Conservation (phyloP, 2,329 filamentous ascomycete species). For the Verticillium nonalfalfae region DNA sequence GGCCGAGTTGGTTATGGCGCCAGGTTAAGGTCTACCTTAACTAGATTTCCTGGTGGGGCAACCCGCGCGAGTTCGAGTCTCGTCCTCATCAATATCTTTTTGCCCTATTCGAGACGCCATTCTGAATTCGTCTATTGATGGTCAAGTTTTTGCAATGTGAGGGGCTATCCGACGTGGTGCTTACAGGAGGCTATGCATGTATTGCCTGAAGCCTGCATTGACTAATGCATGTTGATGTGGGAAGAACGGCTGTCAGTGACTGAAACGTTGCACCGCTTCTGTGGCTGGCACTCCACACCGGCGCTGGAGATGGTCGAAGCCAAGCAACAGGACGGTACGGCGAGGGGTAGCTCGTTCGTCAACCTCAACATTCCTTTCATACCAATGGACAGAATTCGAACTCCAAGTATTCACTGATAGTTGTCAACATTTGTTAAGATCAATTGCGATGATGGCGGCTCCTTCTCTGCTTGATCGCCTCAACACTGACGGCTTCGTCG, state of each 20-base stretch:
- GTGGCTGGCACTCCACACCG: background rate
- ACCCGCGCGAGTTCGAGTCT: background rate
- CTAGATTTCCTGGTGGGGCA: background rate
- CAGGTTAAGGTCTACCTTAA: background rate
- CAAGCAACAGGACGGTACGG: background rate
- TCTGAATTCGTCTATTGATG: background rate
- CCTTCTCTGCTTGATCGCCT: conserved; percentile 43
- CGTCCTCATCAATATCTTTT: background rate
- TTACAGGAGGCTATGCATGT: no score
- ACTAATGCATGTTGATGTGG: background rate
- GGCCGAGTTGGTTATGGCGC: background rate
- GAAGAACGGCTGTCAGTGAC: background rate
- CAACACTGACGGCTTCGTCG: conserved; percentile 67
- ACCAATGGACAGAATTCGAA: background rate
- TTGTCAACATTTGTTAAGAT: background rate
- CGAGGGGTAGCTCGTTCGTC: background rate
- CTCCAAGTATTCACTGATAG: background rate
- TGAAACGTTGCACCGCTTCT: background rate
- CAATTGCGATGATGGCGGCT: conserved; percentile 1
- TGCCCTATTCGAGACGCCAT: background rate
- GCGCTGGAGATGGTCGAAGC: background rate
- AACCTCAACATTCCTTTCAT: background rate
- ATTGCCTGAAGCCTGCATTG: background rate
- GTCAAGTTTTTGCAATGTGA: background rate
- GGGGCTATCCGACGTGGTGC: no score